phyloP scores from a whole-genome alignment of 352 stramenopile species.

The Plasmopara muralis region DNA sequence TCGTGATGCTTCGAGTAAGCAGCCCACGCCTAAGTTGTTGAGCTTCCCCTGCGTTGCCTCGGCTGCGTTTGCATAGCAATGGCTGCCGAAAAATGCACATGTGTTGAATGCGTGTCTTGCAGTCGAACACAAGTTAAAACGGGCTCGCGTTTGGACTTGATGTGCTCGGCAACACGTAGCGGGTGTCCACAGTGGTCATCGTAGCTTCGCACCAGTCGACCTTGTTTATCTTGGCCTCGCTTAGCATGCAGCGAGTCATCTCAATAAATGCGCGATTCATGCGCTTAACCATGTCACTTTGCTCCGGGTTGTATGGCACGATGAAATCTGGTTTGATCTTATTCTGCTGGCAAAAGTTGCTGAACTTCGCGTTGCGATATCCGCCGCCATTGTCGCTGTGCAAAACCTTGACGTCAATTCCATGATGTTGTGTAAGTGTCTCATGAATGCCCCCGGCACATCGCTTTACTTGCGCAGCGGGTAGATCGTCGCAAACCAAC shows the following conservation, averaged over 20 bases:
- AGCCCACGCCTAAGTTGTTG: no score
- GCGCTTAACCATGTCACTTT: constrained; percentile 1
- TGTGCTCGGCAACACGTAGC: no score
- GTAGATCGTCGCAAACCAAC: background rate
- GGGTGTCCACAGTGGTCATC: no score
- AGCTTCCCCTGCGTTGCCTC: no score
- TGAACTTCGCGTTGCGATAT: background rate
- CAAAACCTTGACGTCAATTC: background rate
- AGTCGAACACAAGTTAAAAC: no score
- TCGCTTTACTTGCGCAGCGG: background rate
- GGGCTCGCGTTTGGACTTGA: no score
- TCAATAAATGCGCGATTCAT: background rate
- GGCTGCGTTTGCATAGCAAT: no score
- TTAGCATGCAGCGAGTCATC: constrained; percentile 4
- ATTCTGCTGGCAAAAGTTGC: background rate
- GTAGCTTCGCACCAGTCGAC: no score
- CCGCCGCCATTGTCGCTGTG: background rate
- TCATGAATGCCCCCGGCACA: background rate
- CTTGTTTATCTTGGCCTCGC: constrained; percentile 1
- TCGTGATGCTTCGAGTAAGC: no score
- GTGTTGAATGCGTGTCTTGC: no score
- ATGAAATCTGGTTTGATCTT: background rate
- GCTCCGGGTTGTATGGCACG: background rate
- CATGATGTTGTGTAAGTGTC: no score
- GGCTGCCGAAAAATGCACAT: no score